Conservation (phyloP, 2,329 filamentous ascomycete species). For the Aspergillus pseudoviridinutans region DNA sequence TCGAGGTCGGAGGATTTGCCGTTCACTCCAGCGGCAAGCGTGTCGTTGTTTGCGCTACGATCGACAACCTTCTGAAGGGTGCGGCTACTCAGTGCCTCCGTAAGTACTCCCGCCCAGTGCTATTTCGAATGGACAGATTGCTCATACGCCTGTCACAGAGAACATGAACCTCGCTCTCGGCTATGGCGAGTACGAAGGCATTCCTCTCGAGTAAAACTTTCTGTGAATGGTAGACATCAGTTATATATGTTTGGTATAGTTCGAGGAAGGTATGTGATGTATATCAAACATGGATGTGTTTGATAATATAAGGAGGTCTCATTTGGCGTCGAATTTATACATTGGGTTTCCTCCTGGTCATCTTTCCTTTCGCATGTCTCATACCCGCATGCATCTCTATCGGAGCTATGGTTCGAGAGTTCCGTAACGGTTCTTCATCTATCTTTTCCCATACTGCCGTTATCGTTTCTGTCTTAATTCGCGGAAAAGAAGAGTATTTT, state of each 20-base stretch:
- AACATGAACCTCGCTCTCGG: conserved; percentile 93
- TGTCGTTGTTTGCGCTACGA: conserved; percentile 89
- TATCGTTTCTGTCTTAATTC: not conserved
- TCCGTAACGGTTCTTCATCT: conserved; percentile 4
- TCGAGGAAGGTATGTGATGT: conserved; percentile 15
- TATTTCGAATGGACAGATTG: not conserved
- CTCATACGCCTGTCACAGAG: conserved; percentile 47
- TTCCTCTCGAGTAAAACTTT: conserved; percentile 55
- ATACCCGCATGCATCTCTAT: conserved; percentile 28
- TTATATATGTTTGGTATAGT: conserved; percentile 16
- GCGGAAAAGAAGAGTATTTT: not conserved
- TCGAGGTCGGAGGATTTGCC: conserved; percentile 94
- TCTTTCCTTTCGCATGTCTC: conserved; percentile 17
- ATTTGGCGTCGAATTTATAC: conserved; percentile 1
- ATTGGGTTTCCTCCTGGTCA: conserved; percentile 7
- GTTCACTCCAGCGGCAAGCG: conserved; percentile 85
- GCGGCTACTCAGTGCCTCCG: conserved; percentile 88
- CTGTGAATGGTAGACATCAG: conserved; percentile 9
- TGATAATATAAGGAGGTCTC: conserved; percentile 10
- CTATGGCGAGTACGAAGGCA: conserved; percentile 84
- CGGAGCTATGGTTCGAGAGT: conserved; percentile 24
- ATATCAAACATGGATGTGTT: conserved; percentile 7
- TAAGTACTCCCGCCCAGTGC: conserved; percentile 48
- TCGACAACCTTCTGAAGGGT: conserved; percentile 91
- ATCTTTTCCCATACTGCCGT: not conserved